phyloP scores from a whole-genome alignment of 306 rosid species.

The Urtica urens region DNA sequence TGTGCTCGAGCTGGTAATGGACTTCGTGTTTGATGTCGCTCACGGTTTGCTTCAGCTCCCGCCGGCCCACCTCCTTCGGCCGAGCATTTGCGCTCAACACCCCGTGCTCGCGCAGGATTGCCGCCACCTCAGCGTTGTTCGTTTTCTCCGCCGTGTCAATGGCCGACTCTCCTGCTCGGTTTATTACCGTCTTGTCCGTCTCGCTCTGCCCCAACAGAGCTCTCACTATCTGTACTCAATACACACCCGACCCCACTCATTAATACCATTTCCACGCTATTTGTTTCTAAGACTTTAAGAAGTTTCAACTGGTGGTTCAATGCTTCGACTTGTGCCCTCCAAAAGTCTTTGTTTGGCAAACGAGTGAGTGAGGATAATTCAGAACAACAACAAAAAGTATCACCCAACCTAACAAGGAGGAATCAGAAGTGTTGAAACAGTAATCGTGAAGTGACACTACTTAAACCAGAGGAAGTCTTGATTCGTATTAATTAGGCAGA shows the following conservation, averaged over 20 bases:
- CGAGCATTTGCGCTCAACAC: conserved; percentile 67
- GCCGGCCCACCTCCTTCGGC: conserved; percentile 34
- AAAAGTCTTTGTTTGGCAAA: too few relatives aligned
- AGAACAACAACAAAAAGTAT: too few relatives aligned
- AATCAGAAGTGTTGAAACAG: too few relatives aligned
- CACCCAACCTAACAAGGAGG: too few relatives aligned
- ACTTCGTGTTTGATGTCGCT: conserved; percentile 96
- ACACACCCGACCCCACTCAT: background rate
- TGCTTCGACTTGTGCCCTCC: too few relatives aligned
- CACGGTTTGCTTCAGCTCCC: conserved; percentile 83
- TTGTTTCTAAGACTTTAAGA: too few relatives aligned
- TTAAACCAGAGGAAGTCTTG: too few relatives aligned
- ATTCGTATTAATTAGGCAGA: too few relatives aligned
- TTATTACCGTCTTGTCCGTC: conserved; percentile 36
- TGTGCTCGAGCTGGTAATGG: conserved; percentile 84
- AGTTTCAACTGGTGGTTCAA: too few relatives aligned
- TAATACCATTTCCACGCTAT: too few relatives aligned
- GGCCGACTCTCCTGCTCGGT: conserved; percentile 69
- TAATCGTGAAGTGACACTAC: too few relatives aligned
- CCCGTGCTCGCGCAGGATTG: conserved; percentile 48
- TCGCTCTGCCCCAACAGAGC: conserved; percentile 43
- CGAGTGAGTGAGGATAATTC: too few relatives aligned
- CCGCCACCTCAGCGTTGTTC: conserved; percentile 30
- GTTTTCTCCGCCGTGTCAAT: conserved; percentile 87
- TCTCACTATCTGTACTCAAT: conserved; percentile 55